Evolutionary conservation across 192 early-diverging fungal genomes (phyloP).

Genomic region (Entomortierella parvispora): DNA sequence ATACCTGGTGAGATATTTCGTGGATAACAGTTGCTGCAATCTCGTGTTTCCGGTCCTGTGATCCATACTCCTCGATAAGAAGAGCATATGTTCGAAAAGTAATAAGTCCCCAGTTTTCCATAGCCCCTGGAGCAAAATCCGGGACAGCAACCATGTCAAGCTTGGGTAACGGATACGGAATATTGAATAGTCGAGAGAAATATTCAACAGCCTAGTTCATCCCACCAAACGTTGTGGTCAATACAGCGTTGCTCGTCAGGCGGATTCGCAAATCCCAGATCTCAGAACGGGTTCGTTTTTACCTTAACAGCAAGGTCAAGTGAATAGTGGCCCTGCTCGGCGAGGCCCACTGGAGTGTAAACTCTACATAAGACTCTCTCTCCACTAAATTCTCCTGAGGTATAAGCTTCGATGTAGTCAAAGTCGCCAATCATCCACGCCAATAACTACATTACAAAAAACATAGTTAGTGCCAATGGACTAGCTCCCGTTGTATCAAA

Average conservation of each 20-base stretch:
- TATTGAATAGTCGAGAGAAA: constrained; percentile 54
- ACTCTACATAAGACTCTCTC: constrained; percentile 52
- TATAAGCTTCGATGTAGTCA: constrained; percentile 52
- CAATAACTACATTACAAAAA: constrained; percentile 60
- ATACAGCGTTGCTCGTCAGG: too few species aligned
- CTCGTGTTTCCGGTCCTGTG: constrained; percentile 40
- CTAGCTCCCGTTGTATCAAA: not conserved
- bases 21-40: constrained; percentile 54
- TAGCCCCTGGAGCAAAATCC: constrained; percentile 69
- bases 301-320: constrained; percentile 43
- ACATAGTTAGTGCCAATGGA: not conserved
- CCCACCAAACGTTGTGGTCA: too few species aligned
- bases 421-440: constrained; percentile 66
- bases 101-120: constrained; percentile 69
- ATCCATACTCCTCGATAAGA: constrained; percentile 45
- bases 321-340: constrained; percentile 50
- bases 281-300: constrained; percentile 56
- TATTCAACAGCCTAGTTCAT: constrained; percentile 39
- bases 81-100: constrained; percentile 51
- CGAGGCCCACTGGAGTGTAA: constrained; percentile 57
- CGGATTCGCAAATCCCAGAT: too few species aligned
- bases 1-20: constrained; percentile 49
- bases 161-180: constrained; percentile 59
- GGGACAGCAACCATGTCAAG: constrained; percentile 70
- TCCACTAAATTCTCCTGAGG: constrained; percentile 50